Evolutionary conservation across 2,329 filamentous ascomycete genomes (phyloP), one percentile per base, ranked within the genome.

Genomic region (Colletotrichum cereale): DNA sequence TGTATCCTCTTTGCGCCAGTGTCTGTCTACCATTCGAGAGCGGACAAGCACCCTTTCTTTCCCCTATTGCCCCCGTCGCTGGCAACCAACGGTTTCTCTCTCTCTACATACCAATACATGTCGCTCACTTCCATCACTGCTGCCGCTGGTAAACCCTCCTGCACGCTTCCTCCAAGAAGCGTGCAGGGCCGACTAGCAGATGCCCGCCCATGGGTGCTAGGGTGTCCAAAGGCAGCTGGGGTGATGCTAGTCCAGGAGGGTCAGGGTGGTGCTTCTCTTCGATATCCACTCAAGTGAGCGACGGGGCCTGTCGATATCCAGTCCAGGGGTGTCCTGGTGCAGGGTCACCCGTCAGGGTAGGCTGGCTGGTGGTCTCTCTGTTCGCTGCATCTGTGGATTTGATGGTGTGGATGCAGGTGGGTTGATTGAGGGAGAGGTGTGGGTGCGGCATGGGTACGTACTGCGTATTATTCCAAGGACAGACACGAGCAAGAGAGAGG

Each of bases 291-390:
- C 44, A 14, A 53, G 62, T 44, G 50, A n/a, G 58, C 55, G 63
- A 26, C 42, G 21, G 38, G 21, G 16, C 34, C 47, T 62, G 47
- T 50, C 65, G 42, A 53, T 52, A 31, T 48, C 38, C 47, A 34
- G 40, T 42, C 50, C 26, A 56, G 55, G 56, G 56, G 42, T 67
- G 67, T 67, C 56, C 47, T 52, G 63, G 63, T 44, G 50, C 48
- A 71, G 63, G 63, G 67, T 71, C 67, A 67, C 63, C 63, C 63
- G 57, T 71, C 67, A 71, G 42, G 64, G 63, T 57, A 71, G 67
- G 63, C 68, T 71, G 64, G 68, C 65, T 52, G 44, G 62, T 68
- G 50, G 64, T 58, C 63, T 57, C 38, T 71, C 44, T 71, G 48
- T 62, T 62, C 57, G 57, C 36, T 71, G 57, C 64, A 67, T 55